phyloP scores from a whole-genome alignment of 2,329 filamentous ascomycete genomes.

The Alternaria panax region DNA sequence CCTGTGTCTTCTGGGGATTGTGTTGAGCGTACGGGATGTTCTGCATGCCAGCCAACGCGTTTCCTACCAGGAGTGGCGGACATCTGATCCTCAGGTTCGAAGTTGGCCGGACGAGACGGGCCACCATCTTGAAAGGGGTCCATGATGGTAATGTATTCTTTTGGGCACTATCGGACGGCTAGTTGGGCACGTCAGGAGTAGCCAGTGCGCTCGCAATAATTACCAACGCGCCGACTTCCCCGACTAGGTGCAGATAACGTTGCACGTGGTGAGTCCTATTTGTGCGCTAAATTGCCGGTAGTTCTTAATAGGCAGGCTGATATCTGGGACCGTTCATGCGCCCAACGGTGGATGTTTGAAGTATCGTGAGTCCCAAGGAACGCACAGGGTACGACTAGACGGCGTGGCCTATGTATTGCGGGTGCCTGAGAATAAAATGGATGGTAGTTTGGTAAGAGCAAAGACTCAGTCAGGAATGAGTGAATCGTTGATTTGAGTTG shows the following conservation, averaged over 20 bases:
- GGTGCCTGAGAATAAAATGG: neutral
- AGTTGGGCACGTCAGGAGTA: constrained; percentile 12
- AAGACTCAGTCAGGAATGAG: neutral
- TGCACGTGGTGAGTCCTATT: constrained; percentile 26
- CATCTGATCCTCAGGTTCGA: constrained; percentile 37
- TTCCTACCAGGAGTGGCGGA: constrained; percentile 39
- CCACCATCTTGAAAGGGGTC: constrained; percentile 32
- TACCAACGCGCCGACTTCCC: constrained; percentile 22
- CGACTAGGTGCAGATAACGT: constrained; percentile 23
- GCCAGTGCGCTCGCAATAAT: constrained; percentile 15
- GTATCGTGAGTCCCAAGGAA: constrained; percentile 25
- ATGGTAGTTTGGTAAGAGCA: neutral
- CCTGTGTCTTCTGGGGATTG: constrained; percentile 35
- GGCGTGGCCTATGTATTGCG: constrained; percentile 15
- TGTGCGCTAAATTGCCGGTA: constrained; percentile 17
- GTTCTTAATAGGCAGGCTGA: constrained; percentile 22
- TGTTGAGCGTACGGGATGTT: constrained; percentile 24
- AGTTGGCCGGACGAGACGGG: constrained; percentile 23
- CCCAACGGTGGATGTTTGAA: constrained; percentile 27
- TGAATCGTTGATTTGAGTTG: neutral
- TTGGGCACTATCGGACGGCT: constrained; percentile 14
- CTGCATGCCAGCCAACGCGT: constrained; percentile 45
- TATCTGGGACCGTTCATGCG: constrained; percentile 21
- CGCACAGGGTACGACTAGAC: constrained; percentile 29
- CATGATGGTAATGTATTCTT: constrained; percentile 36